phyloP scores from a whole-genome alignment of 208 protist genomes.

The Angomonas deanei region DNA sequence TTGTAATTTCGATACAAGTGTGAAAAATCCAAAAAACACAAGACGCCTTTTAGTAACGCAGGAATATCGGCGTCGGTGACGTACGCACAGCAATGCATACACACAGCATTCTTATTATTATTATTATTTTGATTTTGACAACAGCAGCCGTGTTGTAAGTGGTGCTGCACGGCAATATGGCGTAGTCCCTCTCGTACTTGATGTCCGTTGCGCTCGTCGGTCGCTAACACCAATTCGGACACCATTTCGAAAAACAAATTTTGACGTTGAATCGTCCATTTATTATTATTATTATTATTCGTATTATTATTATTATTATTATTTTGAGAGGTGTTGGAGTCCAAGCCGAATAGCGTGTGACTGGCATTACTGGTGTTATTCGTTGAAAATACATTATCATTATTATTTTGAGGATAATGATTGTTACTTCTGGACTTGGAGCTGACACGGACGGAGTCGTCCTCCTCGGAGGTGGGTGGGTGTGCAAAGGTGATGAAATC shows the following conservation, averaged over 20 bases:
- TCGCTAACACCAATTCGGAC: conserved; percentile 47
- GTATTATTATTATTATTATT: not conserved
- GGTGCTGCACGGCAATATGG: conserved; percentile 28
- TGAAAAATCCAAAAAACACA: conserved; percentile 45
- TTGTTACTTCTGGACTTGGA: too few species aligned
- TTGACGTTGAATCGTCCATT: conserved; percentile 38
- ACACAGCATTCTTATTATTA: conserved; percentile 9
- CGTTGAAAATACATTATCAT: too few species aligned
- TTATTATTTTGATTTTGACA: conserved; percentile 7
- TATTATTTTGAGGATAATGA: too few species aligned
- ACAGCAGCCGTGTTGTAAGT: conserved; percentile 31
- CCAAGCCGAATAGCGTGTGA: too few species aligned
- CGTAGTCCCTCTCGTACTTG: conserved; percentile 17
- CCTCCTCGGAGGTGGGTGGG: too few species aligned
- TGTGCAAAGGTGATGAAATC: too few species aligned
- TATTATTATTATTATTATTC: conserved; percentile 5
- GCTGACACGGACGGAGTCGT: too few species aligned
- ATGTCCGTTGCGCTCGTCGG: conserved; percentile 53
- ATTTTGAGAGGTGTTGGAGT: not conserved
- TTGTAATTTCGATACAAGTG: conserved; percentile 43
- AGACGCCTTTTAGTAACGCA: conserved; percentile 38
- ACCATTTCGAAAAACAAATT: conserved; percentile 39
- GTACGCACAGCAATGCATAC: conserved; percentile 33
- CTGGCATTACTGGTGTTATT: too few species aligned
- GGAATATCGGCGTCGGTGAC: conserved; percentile 46